These are phyloP conservation scores for Phytopythium aichiense DNA, from an alignment of 352 stramenopile genomes.

Conservation along the genomic window DNA sequence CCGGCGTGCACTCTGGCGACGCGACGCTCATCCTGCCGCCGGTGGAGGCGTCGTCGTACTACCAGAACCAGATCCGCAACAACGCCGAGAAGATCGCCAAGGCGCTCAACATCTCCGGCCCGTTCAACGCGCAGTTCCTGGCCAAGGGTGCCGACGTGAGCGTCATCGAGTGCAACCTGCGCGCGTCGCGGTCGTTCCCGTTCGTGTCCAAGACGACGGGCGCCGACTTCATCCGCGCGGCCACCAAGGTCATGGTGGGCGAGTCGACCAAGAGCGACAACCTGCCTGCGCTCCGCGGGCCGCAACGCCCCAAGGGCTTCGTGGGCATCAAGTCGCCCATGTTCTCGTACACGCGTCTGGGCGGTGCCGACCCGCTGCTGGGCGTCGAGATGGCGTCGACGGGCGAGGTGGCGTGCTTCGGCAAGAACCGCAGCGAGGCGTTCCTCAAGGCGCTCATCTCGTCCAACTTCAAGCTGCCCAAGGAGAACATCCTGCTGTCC, in stretches of 20 bases:
- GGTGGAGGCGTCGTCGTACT: constrained; percentile 96
- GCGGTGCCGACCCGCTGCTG: constrained; percentile 88
- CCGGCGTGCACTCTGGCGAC: constrained; percentile 98
- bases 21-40: constrained; percentile 97
- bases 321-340: constrained; percentile 89
- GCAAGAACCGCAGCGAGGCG: constrained; percentile 93
- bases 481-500: constrained; percentile 96
- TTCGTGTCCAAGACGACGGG: constrained; percentile 99
- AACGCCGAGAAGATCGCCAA: constrained; percentile 94
- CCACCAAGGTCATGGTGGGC: constrained; percentile 93
- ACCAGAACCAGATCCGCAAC: constrained; percentile 96
- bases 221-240: constrained; percentile 98
- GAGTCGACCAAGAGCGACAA: constrained; percentile 60
- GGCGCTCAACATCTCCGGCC: constrained; percentile 96
- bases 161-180: constrained; percentile 99
- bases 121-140: constrained; percentile 99
- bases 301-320: constrained; percentile 95
- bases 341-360: constrained; percentile 93
- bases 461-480: constrained; percentile 81
- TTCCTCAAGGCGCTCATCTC: constrained; percentile 93
- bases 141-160: constrained; percentile 98
- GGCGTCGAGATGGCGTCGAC: constrained; percentile 98
- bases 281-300: constrained; percentile 42
- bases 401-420: constrained; percentile 98
- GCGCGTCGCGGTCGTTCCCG: constrained; percentile 97